Evolutionary conservation across 352 stramenopile genomes (phyloP), one percentile per base, ranked within the genome.

Genomic region (Phytophthora ramorum): DNA sequence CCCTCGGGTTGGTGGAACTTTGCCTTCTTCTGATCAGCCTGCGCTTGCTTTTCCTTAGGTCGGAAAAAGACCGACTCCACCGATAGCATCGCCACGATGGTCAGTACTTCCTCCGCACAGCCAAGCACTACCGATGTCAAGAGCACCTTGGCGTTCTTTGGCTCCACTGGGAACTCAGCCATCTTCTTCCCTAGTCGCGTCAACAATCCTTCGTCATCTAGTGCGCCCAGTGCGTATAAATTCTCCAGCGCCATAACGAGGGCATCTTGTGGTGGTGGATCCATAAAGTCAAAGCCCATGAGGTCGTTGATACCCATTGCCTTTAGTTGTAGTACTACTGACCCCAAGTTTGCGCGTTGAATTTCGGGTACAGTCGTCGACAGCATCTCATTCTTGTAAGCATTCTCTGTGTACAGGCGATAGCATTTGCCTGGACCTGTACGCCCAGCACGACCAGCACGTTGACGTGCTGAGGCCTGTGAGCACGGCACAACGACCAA

Each of bases 271-370:
- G 98, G 95, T 4, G 98, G 98, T 19, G 97, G 97, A 71, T 99
- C 97, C 96, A 99, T 99, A 59, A 99, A 99, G 76, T 99, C 98
- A 76, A 99, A 99, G 20, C 85, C 83, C 52, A 99, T 83, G 14
- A 99, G 78, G 72, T 99, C 97, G 65, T 99, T 99, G 69, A 99
- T 99, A 37, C 97, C 97, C 98, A 99, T 99, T 1, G 98, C 97
- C 78, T 99, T 99, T 7, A 99, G 78, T 75, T 99, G 97, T 47
- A 99, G 80, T 35, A 99, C 98, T 32, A 99, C 96, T 38, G 98
- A 98, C 6, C 95, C 97, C 4, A 99, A 80, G 76, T 99, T 99
- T 0, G 97, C 98, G 28, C 98, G 87, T 76, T 99, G 98, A 69
- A 99, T 99, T 75, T 99, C 98, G 4, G 98, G 98, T 35, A 99